Evolutionary conservation across 1,139 yeast genomes (phyloP), one percentile per base, ranked within the genome.

Genomic region (Suhomyces kunorum): DNA sequence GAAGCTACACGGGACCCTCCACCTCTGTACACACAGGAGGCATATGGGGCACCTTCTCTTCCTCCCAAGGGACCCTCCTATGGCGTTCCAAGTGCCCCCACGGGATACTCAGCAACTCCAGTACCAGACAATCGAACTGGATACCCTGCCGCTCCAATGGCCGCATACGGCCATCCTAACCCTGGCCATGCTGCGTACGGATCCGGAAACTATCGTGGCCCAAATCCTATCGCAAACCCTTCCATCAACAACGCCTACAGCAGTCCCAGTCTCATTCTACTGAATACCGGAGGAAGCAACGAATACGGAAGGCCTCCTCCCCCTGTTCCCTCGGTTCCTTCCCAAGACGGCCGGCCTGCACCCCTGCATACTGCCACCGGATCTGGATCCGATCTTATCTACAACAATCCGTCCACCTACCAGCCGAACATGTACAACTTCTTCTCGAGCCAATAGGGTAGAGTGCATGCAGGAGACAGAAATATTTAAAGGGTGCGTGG

Each of bases 371-470:
- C 29, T 15, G 12, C 12, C n/a, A 27, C 18, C 11, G 29, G 19
- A 7, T 8, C 29, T 5, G 40, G 33, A 9, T 35, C 45, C 8
- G 58, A 54, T 24, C 56, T 71, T 43, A 73, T 73, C 40, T 73
- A 73, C 55, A 69, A 70, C 47, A 73, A 73, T 41, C 78, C 78
- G 2, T 71, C 77, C 0, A 67, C 72, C 2, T 73, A 73, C 50
- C 69, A 69, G 47, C 76, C 78, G 1, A 62, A 69, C 45, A 72
- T 72, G 76, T 73, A 73, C 48, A 64, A 69, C 46, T 70, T 66
- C 43, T 72, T 72, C 45, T 61, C 49, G 39, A 40, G 37, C 14
- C 19, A 20, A 9, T 31, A 22, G 18, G 14, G 16, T 19, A 13
- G 27, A 6, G 24, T 20, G 24, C 24, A 20, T 20, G 24, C 24